phyloP scores from a whole-genome alignment of 2,329 filamentous ascomycete genomes.

The Fusarium chaquense region DNA sequence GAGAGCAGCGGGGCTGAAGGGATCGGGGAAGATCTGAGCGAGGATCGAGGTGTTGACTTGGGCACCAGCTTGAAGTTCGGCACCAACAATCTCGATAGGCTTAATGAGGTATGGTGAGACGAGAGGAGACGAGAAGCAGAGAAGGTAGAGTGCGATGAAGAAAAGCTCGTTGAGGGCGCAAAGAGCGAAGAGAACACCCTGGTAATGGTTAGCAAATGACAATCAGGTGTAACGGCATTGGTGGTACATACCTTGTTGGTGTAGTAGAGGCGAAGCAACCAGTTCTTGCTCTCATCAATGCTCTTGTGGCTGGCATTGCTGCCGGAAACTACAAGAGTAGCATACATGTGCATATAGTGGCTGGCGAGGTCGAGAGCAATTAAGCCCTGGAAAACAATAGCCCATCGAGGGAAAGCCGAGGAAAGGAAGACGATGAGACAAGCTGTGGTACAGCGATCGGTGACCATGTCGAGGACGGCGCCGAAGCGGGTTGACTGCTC shows the following conservation, averaged over 20 bases:
- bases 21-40: conserved; percentile 83
- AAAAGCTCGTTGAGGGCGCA: conserved; percentile 94
- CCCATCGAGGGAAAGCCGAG: conserved; percentile 93
- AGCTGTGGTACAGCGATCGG: conserved; percentile 95
- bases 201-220: conserved; percentile 16
- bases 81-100: conserved; percentile 65
- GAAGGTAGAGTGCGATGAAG: conserved; percentile 97
- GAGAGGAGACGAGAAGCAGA: conserved; percentile 93
- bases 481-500: conserved; percentile 96
- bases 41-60: conserved; percentile 78
- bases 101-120: conserved; percentile 86
- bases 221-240: not conserved
- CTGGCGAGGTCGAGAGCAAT: conserved; percentile 94
- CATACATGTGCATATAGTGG: conserved; percentile 99
- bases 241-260: conserved; percentile 81
- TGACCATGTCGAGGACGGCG: conserved; percentile 98
- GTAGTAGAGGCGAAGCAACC: conserved; percentile 94
- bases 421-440: conserved; percentile 95
- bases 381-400: conserved; percentile 92
- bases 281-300: conserved; percentile 87
- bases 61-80: conserved; percentile 72
- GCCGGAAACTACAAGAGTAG: conserved; percentile 88
- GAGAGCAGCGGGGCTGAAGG: conserved; percentile 91
- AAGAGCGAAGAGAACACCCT: conserved; percentile 92
- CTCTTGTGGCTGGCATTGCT: conserved; percentile 89